Evolutionary conservation across 345 rosid genomes (phyloP).

Genomic region (Eucalyptus rudis): DNA sequence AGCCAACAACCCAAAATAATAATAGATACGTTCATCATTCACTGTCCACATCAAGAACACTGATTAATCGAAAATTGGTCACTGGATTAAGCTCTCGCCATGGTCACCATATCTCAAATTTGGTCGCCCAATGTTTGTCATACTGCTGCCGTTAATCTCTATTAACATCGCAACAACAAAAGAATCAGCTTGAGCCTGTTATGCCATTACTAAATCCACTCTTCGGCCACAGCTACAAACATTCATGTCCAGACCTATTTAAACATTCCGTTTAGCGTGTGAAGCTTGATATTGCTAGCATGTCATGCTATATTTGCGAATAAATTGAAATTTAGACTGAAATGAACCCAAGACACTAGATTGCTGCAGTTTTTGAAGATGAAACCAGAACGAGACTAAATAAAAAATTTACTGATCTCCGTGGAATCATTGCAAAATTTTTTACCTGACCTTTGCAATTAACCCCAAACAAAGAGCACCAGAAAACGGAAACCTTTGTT

Average conservation of each 20-base stretch:
- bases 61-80: background rate
- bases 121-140: background rate
- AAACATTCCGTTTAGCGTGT: background rate
- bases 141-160: background rate
- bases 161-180: background rate
- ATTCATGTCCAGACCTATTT: background rate
- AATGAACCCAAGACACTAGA: background rate
- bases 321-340: background rate
- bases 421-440: background rate
- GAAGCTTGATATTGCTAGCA: background rate
- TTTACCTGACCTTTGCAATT: background rate
- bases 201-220: background rate
- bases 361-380: background rate
- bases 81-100: background rate
- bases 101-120: background rate
- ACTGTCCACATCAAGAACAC: background rate
- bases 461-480: background rate
- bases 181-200: background rate
- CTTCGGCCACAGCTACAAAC: background rate
- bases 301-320: background rate
- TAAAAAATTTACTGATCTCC: background rate
- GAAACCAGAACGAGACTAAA: background rate
- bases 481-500: background rate
- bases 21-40: background rate
- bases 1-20: too few relatives aligned